These are phyloP conservation scores for Globisporangium splendens DNA, from an alignment of 352 stramenopile species.

Conservation along the genomic window DNA sequence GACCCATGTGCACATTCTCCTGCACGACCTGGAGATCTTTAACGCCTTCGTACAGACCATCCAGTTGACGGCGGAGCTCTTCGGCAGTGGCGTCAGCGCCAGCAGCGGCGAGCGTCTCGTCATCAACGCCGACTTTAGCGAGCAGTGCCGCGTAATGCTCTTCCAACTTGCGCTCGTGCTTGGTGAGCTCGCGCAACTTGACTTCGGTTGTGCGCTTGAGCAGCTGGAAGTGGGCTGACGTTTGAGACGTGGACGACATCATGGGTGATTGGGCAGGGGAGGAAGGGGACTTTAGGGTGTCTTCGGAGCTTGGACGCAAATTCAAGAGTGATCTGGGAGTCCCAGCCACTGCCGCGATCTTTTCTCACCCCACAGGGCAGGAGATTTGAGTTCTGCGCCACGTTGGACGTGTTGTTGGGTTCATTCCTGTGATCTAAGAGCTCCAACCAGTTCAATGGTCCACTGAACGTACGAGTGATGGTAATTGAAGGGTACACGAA, in stretches of 20 bases:
- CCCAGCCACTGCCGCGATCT: too few relatives aligned
- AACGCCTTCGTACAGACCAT: slow-evolving; percentile 33
- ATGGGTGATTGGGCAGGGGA: too few relatives aligned
- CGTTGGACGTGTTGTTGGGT: too few relatives aligned
- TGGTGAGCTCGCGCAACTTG: slow-evolving; percentile 44
- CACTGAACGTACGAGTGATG: too few relatives aligned
- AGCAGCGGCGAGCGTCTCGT: not conserved
- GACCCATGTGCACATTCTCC: slow-evolving; percentile 28
- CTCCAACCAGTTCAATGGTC: too few relatives aligned
- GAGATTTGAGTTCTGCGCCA: too few relatives aligned
- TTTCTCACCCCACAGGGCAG: too few relatives aligned
- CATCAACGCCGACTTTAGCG: slow-evolving; percentile 4
- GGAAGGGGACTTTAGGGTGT: too few relatives aligned
- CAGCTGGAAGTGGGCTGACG: slow-evolving; percentile 34
- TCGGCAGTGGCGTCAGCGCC: not conserved
- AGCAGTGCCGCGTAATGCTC: slow-evolving; percentile 33
- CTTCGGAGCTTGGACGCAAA: too few relatives aligned
- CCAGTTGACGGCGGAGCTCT: slow-evolving; percentile 20
- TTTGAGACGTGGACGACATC: not conserved
- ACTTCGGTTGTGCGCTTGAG: slow-evolving; percentile 43
- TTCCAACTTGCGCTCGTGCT: slow-evolving; percentile 39
- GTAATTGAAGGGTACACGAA: too few relatives aligned
- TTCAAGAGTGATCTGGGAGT: too few relatives aligned
- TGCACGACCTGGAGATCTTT: slow-evolving; percentile 45
- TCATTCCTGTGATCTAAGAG: too few relatives aligned